Percentiles rank a stretch among this genome's conserved stretches.
These are phyloP conservation scores for Trichoderma breve DNA, from an alignment of 2,329 filamentous ascomycete species.

Conservation along the genomic window DNA sequence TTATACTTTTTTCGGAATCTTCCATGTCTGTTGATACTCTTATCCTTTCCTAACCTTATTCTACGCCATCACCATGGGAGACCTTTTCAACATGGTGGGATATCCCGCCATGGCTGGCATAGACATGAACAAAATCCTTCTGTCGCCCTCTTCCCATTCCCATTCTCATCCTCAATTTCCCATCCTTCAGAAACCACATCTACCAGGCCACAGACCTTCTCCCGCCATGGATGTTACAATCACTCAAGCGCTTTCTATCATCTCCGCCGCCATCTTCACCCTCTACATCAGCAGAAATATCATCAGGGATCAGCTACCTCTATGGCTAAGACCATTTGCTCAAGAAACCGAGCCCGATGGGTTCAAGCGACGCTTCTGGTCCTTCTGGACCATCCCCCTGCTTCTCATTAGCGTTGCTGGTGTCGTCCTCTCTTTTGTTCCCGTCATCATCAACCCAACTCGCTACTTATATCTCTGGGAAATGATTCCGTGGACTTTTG, in stretches of 20 bases:
- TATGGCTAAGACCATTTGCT: slow-evolving; percentile 45
- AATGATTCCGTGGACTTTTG: slow-evolving; percentile 40
- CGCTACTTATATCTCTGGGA: slow-evolving; percentile 33
- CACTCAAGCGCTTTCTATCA: slow-evolving; percentile 24
- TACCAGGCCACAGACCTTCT: neutral
- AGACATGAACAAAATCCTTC: neutral
- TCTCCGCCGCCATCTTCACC: slow-evolving; percentile 32
- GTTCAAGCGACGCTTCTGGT: slow-evolving; percentile 36
- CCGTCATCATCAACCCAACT: slow-evolving; percentile 31
- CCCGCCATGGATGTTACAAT: slow-evolving; percentile 22
- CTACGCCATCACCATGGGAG: neutral
- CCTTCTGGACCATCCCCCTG: slow-evolving; percentile 40
- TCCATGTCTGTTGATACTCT: neutral
- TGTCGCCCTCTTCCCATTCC: neutral
- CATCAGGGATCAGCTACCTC: slow-evolving; percentile 34
- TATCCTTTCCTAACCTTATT: neutral
- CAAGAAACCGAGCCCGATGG: slow-evolving; percentile 33
- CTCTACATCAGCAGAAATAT: slow-evolving; percentile 30
- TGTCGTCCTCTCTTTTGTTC: slow-evolving; percentile 34
- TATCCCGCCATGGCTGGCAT: neutral
- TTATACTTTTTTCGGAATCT: neutral
- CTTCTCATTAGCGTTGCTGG: slow-evolving; percentile 35
- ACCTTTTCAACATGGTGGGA: neutral
- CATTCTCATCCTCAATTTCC: neutral
- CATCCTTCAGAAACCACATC: neutral